phyloP scores from a whole-genome alignment of 2,329 filamentous ascomycete genomes.

The Cordyceps cicadae region DNA sequence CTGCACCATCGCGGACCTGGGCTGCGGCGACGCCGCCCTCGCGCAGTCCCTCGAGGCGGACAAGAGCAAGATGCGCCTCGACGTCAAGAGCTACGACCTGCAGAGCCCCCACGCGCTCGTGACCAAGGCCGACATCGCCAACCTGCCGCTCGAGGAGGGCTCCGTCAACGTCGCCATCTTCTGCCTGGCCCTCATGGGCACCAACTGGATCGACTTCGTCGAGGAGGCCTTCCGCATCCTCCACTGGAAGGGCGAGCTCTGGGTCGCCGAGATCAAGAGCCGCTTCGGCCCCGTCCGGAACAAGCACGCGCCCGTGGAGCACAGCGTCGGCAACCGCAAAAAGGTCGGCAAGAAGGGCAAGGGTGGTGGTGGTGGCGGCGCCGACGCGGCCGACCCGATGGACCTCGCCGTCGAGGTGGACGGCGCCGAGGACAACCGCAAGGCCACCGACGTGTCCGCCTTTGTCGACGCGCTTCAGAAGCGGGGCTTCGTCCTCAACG shows the following conservation, averaged over 20 bases:
- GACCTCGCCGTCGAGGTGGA: slow-evolving; percentile 64
- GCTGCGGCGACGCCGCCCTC: slow-evolving; percentile 85
- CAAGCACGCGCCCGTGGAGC: slow-evolving; percentile 43
- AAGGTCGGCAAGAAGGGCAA: slow-evolving; percentile 45
- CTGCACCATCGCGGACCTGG: slow-evolving; percentile 81
- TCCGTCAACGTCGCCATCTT: slow-evolving; percentile 84
- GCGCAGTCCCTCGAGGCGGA: slow-evolving; percentile 59
- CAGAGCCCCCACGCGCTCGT: slow-evolving; percentile 69
- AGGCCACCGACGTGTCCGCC: slow-evolving; percentile 76
- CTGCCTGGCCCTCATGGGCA: slow-evolving; percentile 96
- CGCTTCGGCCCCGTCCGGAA: slow-evolving; percentile 53
- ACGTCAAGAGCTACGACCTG: slow-evolving; percentile 79
- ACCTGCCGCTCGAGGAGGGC: slow-evolving; percentile 66
- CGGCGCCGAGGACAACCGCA: slow-evolving; percentile 51
- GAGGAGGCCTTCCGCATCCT: slow-evolving; percentile 92
- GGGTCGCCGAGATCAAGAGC: slow-evolving; percentile 94
- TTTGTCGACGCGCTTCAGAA: slow-evolving; percentile 78
- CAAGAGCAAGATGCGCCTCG: slow-evolving; percentile 58
- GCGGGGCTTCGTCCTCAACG: slow-evolving; percentile 77
- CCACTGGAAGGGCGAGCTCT: slow-evolving; percentile 89
- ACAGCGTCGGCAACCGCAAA: slow-evolving; percentile 64
- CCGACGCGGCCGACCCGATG: slow-evolving; percentile 41
- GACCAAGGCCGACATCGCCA: slow-evolving; percentile 80
- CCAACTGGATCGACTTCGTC: slow-evolving; percentile 94
- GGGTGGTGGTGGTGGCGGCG: slow-evolving; percentile 36